Evolutionary conservation across 1,284 basidiomycete species (phyloP).

Genomic region (Ceratobasidium sp.): DNA sequence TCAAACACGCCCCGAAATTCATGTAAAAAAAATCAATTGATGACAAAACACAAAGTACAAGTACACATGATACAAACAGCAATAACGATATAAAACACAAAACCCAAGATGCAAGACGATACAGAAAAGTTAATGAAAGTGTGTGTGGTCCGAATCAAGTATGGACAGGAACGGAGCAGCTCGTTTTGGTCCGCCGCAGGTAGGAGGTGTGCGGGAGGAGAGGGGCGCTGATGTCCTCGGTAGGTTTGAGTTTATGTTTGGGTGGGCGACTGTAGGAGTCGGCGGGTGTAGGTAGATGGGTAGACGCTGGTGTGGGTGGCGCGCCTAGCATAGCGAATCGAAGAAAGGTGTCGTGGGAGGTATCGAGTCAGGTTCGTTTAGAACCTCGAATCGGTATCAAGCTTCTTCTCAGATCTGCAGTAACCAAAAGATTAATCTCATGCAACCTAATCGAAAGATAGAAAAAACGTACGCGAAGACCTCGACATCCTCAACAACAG

Average conservation of each 20-base stretch:
- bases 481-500: constrained; percentile 13
- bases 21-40: no score
- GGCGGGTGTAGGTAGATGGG: background rate
- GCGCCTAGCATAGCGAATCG: no score
- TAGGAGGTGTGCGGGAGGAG: no score
- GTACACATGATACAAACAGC: background rate
- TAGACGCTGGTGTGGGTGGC: no score
- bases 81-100: background rate
- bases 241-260: no score
- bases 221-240: no score
- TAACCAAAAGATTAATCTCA: background rate
- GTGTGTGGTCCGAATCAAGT: background rate
- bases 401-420: constrained; percentile 27
- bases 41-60: background rate
- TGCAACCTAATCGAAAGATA: background rate
- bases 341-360: no score
- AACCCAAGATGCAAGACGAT: background rate
- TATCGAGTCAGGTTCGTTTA: no score
- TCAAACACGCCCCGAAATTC: no score
- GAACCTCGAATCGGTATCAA: background rate
- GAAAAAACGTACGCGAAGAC: constrained; percentile 23
- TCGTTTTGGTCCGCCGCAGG: background rate
- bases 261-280: background rate
- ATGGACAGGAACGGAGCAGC: background rate
- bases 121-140: background rate